Base-by-base conservation (phyloP, 192 early-diverging fungal genomes). In the Umbelopsis sp. region DNA sequence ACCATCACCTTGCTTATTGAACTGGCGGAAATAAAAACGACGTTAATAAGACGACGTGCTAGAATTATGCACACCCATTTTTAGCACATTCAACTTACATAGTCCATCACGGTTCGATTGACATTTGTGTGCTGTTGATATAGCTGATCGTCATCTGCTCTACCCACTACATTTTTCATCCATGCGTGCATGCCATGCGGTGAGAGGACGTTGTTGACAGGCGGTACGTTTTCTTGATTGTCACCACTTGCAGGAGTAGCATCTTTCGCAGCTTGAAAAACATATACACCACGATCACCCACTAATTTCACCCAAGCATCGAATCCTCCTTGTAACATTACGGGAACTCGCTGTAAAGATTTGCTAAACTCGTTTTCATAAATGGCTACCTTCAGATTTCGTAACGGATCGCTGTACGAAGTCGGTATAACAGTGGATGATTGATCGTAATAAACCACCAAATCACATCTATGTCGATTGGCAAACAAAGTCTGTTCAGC, bases 241-340 rank as follows among this genome's bases (percentile, higher is more conserved):
- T 61, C 12, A 12, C 15, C 1, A 11, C 27, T 4, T 16, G 22
- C 5, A 6, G 55, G 10, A 15, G 16, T 15, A 35, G 15, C 12
- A n/a, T 61, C 27, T 18, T 11, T n/a, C 2, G 55, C 30, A 5
- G 50, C 2, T 23, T 27, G 49, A 21, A 71, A 74, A 16, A 64
- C 25, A 64, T 67, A 76, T 27, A 89, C 79, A 44, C 84, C 85
- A 13, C 71, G 69, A 33, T 80, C 78, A 7, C 84, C 85, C 41
- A 89, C 69, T 16, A 77, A 83, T 0, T 74, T 65, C 21, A 71
- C 70, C 96, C 96, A 97, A 2, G 85, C 91, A 41, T 87, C 79
- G 79, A 93, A 94, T 0, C 96, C 96, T 15, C 96, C 96, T 8
- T 80, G 61, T 10, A 97, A 73, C 27, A 97, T 73, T 51, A 92